These are phyloP conservation scores for Aspergillus uvarum DNA, from an alignment of 2,329 filamentous ascomycete genomes.

Conservation along the genomic window DNA sequence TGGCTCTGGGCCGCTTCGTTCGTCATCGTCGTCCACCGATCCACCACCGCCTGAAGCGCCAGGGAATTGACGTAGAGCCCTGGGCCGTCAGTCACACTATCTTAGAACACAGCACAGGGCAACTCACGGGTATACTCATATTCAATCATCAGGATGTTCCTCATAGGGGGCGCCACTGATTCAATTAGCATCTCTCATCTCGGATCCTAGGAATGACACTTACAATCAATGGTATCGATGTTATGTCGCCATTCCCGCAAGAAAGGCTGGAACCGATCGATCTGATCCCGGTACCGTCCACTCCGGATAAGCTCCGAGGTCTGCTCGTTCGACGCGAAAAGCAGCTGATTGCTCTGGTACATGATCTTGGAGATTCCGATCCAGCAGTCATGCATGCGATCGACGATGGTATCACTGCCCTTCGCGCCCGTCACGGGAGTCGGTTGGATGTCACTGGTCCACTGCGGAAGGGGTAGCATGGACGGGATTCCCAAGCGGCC, in stretches of 20 bases:
- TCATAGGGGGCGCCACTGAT: constrained; percentile 57
- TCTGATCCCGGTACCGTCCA: constrained; percentile 75
- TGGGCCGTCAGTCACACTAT: constrained; percentile 21
- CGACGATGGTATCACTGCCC: constrained; percentile 44
- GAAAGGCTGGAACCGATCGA: constrained; percentile 78
- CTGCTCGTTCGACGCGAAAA: constrained; percentile 84
- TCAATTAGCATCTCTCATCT: constrained; percentile 21
- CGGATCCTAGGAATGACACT: constrained; percentile 16
- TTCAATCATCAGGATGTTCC: constrained; percentile 84
- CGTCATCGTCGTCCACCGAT: constrained; percentile 77
- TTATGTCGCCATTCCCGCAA: constrained; percentile 76
- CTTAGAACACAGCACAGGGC: background rate
- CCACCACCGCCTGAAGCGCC: constrained; percentile 89
- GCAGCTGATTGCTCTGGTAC: constrained; percentile 81
- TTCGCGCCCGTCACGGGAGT: constrained; percentile 29
- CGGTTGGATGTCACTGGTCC: constrained; percentile 41
- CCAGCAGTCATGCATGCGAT: constrained; percentile 77
- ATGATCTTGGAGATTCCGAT: constrained; percentile 89
- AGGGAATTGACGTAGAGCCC: constrained; percentile 86
- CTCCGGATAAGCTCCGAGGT: constrained; percentile 87
- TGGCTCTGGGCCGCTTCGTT: constrained; percentile 39
- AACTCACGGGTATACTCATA: constrained; percentile 82
- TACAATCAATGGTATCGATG: constrained; percentile 70
- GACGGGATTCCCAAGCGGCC: constrained; percentile 89
- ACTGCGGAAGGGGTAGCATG: constrained; percentile 69